Evolutionary conservation across 1,284 basidiomycete genomes (phyloP).

Genomic region (Sporisorium graminicola): DNA sequence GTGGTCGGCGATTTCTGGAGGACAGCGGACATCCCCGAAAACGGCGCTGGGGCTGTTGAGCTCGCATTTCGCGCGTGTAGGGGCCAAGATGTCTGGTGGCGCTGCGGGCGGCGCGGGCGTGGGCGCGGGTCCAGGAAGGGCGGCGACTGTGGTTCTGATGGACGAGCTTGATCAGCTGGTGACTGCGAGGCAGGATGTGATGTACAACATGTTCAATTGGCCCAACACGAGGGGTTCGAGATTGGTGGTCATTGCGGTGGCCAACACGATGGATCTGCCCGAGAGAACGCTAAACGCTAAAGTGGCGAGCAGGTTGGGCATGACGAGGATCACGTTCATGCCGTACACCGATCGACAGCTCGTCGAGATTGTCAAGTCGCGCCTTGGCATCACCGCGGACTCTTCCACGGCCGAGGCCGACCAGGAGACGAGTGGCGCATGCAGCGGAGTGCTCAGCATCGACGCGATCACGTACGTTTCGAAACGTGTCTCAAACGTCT

Average conservation of each 20-base stretch:
- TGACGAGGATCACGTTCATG: constrained; percentile 93
- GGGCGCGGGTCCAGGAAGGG: constrained; percentile 38
- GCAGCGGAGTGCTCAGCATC: constrained; percentile 73
- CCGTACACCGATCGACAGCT: constrained; percentile 88
- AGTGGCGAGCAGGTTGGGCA: constrained; percentile 92
- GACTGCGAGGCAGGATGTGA: constrained; percentile 94
- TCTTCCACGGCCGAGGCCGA: constrained; percentile 21
- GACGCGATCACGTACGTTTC: constrained; percentile 91
- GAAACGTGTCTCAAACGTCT: constrained; percentile 90
- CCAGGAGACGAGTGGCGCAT: constrained; percentile 75
- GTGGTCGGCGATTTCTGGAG: constrained; percentile 61
- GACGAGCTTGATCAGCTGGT: constrained; percentile 97
- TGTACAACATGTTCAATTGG: constrained; percentile 99
- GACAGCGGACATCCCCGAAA: constrained; percentile 55
- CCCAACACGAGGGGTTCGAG: constrained; percentile 87
- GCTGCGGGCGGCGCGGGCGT: constrained; percentile 35
- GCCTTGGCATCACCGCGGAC: constrained; percentile 73
- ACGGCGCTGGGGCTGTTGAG: constrained; percentile 55
- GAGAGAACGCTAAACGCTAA: constrained; percentile 92
- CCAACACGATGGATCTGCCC: constrained; percentile 98
- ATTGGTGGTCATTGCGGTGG: constrained; percentile 94
- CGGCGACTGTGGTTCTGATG: constrained; percentile 89
- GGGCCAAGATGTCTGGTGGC: constrained; percentile 34
- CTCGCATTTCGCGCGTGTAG: constrained; percentile 52
- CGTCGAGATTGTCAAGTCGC: constrained; percentile 85